Evolutionary conservation across 306 rosid species (phyloP), one percentile per base, ranked within the genome.

Genomic region (Clitoria ternatea): DNA sequence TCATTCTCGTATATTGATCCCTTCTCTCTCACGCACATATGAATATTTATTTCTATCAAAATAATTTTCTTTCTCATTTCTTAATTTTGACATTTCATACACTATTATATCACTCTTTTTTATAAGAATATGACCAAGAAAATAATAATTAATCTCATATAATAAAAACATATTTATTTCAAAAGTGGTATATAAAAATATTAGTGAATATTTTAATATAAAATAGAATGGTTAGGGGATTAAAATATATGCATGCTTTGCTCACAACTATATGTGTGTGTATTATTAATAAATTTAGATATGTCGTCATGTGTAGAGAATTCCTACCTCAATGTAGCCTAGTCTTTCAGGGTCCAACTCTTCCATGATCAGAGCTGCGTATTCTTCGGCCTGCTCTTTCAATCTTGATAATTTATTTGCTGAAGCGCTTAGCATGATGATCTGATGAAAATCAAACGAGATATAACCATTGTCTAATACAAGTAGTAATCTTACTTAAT

Each of bases 361-460:
- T 81, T 92, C 98, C 98, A 92, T 92, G 60, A 92, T 92, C 20
- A 92, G 76, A 61, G 98, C 96, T 64, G 98, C 98, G 78, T 92
- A 92, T 83, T 92, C 98, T 77, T 89, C 98, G 52, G 98, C 98
- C 60, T 92, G 98, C 73, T 92, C 98, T 85, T 92, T 92, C 83
- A 92, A 70, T 79, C 96, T 87, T 23, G 89, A 84, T 76, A 92
- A 83, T 75, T 85, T 92, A 84, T 92, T 92, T 57, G 98, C 96
- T 36, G 89, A 89, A 48, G 98, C 98, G 73, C 98, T 92, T 63
- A 89, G 77, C 96, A 86, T 88, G 22, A 92, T 92, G 24, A 92
- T 92, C 98, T 92, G 77, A 18, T 92, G 77, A 18, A 23, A 73
- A 77, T 66, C 67, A 60, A 68, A 76, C 19, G 13, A 29, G 66